Conservation (phyloP, 2,329 filamentous ascomycete genomes). For the Calonectria multiphialidica region DNA sequence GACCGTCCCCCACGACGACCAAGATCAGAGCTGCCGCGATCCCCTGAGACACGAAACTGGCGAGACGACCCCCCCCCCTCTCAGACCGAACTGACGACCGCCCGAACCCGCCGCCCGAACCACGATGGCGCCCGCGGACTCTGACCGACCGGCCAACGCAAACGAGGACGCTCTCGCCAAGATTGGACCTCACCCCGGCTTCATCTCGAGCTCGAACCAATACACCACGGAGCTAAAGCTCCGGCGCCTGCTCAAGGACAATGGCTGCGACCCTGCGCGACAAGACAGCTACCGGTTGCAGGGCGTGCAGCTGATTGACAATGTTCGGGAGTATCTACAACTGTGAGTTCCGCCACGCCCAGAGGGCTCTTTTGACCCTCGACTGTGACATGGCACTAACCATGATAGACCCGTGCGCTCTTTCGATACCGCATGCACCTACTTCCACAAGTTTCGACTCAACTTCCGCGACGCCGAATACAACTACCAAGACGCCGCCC, state of each 20-base stretch:
- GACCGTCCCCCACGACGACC: neutral
- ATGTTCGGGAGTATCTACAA: slow-evolving; percentile 81
- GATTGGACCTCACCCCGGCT: slow-evolving; percentile 60
- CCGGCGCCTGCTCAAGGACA: slow-evolving; percentile 76
- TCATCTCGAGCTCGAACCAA: slow-evolving; percentile 67
- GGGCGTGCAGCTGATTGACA: slow-evolving; percentile 90
- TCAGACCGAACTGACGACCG: neutral
- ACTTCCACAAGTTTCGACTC: slow-evolving; percentile 94
- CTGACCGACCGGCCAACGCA: slow-evolving; percentile 19
- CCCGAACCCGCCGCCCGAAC: neutral
- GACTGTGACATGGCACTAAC: slow-evolving; percentile 22
- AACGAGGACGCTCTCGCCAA: slow-evolving; percentile 36
- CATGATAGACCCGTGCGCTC: slow-evolving; percentile 82
- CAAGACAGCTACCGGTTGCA: slow-evolving; percentile 87
- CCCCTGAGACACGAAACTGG: neutral
- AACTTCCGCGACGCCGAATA: slow-evolving; percentile 89
- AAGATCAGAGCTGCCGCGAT: neutral
- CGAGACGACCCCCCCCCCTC: too few relatives aligned
- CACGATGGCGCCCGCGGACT: slow-evolving; percentile 31
- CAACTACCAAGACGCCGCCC: slow-evolving; percentile 86
- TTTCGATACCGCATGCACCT: slow-evolving; percentile 90
- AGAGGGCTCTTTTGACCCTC: too few relatives aligned
- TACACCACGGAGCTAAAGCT: slow-evolving; percentile 88
- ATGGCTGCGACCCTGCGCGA: slow-evolving; percentile 79
- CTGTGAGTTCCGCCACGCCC: slow-evolving; percentile 63